Evolutionary conservation across 352 stramenopile genomes (phyloP).

Genomic region (Peronospora farinosa): DNA sequence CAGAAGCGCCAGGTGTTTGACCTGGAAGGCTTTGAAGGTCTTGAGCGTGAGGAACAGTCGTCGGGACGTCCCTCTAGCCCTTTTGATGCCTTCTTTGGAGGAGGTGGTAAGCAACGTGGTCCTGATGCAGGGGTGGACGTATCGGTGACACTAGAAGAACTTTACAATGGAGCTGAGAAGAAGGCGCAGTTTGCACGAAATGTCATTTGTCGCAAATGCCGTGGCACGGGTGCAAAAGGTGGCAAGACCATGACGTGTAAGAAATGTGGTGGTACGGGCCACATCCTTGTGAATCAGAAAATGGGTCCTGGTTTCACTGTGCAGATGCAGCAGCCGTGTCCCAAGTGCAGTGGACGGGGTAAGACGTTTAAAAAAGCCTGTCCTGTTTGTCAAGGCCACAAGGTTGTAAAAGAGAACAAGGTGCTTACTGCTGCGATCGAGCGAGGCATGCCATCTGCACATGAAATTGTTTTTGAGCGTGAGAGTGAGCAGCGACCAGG

Average conservation of each 20-base stretch:
- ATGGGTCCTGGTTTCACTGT: constrained; percentile 83
- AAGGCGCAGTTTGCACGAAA: constrained; percentile 60
- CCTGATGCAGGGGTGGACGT: constrained; percentile 73
- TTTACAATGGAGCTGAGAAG: constrained; percentile 82
- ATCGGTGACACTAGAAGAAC: constrained; percentile 73
- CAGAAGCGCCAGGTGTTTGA: constrained; percentile 90
- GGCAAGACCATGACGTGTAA: constrained; percentile 75
- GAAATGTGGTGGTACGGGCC: constrained; percentile 59
- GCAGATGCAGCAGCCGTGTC: constrained; percentile 86
- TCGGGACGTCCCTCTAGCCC: constrained; percentile 44
- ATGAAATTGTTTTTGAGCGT: constrained; percentile 84
- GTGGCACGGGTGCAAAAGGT: constrained; percentile 74
- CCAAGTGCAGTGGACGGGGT: constrained; percentile 83
- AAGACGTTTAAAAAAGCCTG: constrained; percentile 94
- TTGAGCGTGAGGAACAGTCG: constrained; percentile 68
- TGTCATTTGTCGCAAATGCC: constrained; percentile 83
- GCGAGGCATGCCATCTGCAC: constrained; percentile 72
- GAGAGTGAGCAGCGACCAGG: constrained; percentile 80
- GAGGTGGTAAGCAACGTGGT: constrained; percentile 59
- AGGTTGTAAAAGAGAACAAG: constrained; percentile 80
- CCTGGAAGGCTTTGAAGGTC: constrained; percentile 85
- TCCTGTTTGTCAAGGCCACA: constrained; percentile 81
- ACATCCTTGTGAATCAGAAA: constrained; percentile 77
- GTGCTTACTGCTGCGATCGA: constrained; percentile 72
- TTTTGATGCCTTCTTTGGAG: constrained; percentile 80